These are phyloP conservation scores for Suillus paluster DNA, from an alignment of 768 basidiomycete genomes.

Conservation along the genomic window DNA sequence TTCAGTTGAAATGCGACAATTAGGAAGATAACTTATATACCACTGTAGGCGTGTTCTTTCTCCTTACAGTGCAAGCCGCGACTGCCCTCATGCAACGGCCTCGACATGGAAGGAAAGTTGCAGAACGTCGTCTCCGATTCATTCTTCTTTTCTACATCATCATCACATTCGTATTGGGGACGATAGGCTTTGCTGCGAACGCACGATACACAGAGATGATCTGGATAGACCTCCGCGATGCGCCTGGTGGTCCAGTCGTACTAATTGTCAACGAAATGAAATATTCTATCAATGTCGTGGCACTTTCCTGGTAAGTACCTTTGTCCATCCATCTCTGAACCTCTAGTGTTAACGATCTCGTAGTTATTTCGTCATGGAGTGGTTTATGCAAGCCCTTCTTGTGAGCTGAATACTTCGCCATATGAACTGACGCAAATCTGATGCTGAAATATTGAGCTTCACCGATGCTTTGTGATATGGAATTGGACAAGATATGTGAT, in stretches of 20 bases:
- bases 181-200: constrained; percentile 14
- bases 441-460: background rate
- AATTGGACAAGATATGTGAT: background rate
- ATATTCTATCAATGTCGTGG: constrained; percentile 14
- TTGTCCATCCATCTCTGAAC: background rate
- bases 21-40: background rate
- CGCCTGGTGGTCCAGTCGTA: constrained; percentile 9
- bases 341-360: background rate
- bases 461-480: background rate
- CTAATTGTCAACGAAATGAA: constrained; percentile 13
- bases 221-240: constrained; percentile 24
- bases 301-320: constrained; percentile 7
- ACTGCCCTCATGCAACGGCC: background rate
- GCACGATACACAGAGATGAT: constrained; percentile 26
- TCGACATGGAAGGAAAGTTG: background rate
- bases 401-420: background rate
- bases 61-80: background rate
- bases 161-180: constrained; percentile 13
- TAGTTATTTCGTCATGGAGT: constrained; percentile 23
- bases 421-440: constrained; percentile 14
- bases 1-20: background rate
- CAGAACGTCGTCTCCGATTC: background rate
- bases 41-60: background rate
- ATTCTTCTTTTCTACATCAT: constrained; percentile 8
- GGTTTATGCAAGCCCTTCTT: background rate